Evolutionary conservation across 2,329 filamentous ascomycete species (phyloP).

Genomic region (Curvularia sp.): DNA sequence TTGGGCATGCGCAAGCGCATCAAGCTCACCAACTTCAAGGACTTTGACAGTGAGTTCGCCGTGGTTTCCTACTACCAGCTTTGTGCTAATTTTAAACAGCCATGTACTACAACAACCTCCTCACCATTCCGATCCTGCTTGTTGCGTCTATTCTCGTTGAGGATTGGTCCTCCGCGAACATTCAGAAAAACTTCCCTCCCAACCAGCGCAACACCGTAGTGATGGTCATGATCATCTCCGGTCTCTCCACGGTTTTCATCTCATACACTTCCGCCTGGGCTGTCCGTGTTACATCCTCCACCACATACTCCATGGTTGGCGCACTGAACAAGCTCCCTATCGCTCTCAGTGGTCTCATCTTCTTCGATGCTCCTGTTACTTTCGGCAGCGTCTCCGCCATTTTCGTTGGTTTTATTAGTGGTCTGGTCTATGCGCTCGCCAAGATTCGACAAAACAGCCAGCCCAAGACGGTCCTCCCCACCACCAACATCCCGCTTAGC

Average conservation of each 20-base stretch:
- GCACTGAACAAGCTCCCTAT: slow-evolving; percentile 98
- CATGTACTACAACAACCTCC: slow-evolving; percentile 99
- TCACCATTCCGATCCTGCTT: slow-evolving; percentile 91
- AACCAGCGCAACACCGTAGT: slow-evolving; percentile 80
- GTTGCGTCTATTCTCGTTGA: slow-evolving; percentile 82
- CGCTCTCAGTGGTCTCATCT: slow-evolving; percentile 87
- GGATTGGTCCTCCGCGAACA: slow-evolving; percentile 88
- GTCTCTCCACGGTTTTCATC: slow-evolving; percentile 92
- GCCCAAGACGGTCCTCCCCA: slow-evolving; percentile 71
- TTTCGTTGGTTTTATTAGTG: slow-evolving; percentile 86
- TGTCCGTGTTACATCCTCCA: slow-evolving; percentile 94
- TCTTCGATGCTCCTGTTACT: slow-evolving; percentile 94
- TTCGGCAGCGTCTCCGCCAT: slow-evolving; percentile 93
- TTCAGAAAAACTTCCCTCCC: slow-evolving; percentile 86
- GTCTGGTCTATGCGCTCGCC: slow-evolving; percentile 86
- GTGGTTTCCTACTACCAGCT: too few species aligned
- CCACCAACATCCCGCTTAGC: slow-evolving; percentile 74
- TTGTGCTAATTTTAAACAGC: slow-evolving; percentile 61
- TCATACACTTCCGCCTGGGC: slow-evolving; percentile 99
- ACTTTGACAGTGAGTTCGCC: slow-evolving; percentile 87
- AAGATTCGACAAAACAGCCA: slow-evolving; percentile 80
- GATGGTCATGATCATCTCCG: slow-evolving; percentile 91
- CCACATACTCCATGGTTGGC: slow-evolving; percentile 98
- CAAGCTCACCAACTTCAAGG: slow-evolving; percentile 99
- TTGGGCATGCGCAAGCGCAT: slow-evolving; percentile 97